These are phyloP conservation scores for Hygrophorus pudorinus DNA, from an alignment of 768 basidiomycete species.

Conservation along the genomic window DNA sequence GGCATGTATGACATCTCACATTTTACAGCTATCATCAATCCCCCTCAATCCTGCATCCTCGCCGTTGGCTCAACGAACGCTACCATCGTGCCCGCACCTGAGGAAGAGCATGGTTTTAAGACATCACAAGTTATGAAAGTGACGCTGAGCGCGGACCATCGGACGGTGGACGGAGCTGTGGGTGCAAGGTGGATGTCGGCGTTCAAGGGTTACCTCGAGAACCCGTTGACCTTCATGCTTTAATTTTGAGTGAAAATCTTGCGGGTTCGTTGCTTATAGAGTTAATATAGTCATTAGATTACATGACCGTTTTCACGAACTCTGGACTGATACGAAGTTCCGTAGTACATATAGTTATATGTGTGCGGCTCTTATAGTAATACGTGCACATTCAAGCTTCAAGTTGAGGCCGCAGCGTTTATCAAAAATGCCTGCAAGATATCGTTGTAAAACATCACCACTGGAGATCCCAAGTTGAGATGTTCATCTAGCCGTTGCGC, in stretches of 20 bases:
- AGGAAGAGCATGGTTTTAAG: conserved; percentile 94
- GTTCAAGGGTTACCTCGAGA: conserved; percentile 95
- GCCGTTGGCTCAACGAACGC: conserved; percentile 85
- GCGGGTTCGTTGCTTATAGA: not conserved
- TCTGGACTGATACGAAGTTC: too few species aligned
- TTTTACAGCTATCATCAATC: conserved; percentile 99
- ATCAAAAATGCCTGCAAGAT: too few species aligned
- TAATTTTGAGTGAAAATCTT: conserved; percentile 26
- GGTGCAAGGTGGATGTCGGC: conserved; percentile 87
- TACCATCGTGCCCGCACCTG: conserved; percentile 78
- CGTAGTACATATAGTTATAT: too few species aligned
- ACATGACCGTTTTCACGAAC: too few species aligned
- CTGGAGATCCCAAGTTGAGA: conserved; percentile 28
- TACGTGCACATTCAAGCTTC: too few species aligned
- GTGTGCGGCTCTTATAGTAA: too few species aligned
- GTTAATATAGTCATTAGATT: conserved; percentile 2
- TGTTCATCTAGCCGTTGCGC: not conserved
- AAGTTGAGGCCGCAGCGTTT: too few species aligned
- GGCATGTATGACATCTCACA: conserved; percentile 95
- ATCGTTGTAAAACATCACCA: conserved; percentile 16
- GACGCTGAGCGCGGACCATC: conserved; percentile 90
- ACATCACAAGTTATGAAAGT: conserved; percentile 88
- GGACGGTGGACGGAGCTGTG: conserved; percentile 93
- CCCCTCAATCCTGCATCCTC: conserved; percentile 95
- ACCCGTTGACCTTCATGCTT: conserved; percentile 94